A percentile compares a stretch with the other conserved stretches of the same genome.
Evolutionary conservation across 352 stramenopile species (phyloP).

Genomic region (Pythium myriotylum): DNA sequence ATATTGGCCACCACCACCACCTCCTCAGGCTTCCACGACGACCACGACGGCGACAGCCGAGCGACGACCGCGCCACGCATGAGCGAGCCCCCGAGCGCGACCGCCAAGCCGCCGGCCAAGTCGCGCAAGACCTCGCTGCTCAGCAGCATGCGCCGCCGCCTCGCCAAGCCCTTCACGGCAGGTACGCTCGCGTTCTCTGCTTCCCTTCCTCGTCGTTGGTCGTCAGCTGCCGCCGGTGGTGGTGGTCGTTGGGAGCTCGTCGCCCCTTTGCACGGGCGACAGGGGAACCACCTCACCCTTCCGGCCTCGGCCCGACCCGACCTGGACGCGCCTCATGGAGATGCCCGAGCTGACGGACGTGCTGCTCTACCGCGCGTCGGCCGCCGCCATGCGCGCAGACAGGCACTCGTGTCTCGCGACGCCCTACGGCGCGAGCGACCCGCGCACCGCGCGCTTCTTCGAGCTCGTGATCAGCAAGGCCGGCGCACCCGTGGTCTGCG

Average conservation of each 20-base stretch:
- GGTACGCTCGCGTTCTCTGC: conserved; percentile 8
- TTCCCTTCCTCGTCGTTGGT: conserved; percentile 6
- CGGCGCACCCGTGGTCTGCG: conserved; percentile 63
- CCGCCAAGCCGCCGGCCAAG: conserved; percentile 4
- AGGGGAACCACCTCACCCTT: conserved; percentile 1
- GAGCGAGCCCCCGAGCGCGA: no score
- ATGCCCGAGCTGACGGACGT: background rate
- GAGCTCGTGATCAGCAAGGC: conserved; percentile 62
- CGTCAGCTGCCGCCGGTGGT: conserved; percentile 2
- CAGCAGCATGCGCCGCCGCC: conserved; percentile 3
- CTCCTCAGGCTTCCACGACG: no score
- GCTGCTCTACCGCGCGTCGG: conserved; percentile 16
- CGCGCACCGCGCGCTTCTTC: conserved; percentile 58
- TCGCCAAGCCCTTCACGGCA: conserved; percentile 13
- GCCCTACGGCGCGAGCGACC: conserved; percentile 54
- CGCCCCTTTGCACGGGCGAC: background rate
- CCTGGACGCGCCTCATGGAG: background rate
- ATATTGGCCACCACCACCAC: no score
- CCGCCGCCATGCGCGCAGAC: conserved; percentile 23
- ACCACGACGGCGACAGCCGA: no score
- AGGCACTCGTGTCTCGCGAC: conserved; percentile 53
- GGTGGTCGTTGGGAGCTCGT: background rate
- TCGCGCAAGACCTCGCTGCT: conserved; percentile 6
- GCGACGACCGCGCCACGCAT: no score
- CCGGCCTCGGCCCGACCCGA: conserved; percentile 3